Percentiles rank a stretch among this genome's conserved stretches.
Conservation (phyloP, 2,329 filamentous ascomycete species). For the Elsinoe arachidis region DNA sequence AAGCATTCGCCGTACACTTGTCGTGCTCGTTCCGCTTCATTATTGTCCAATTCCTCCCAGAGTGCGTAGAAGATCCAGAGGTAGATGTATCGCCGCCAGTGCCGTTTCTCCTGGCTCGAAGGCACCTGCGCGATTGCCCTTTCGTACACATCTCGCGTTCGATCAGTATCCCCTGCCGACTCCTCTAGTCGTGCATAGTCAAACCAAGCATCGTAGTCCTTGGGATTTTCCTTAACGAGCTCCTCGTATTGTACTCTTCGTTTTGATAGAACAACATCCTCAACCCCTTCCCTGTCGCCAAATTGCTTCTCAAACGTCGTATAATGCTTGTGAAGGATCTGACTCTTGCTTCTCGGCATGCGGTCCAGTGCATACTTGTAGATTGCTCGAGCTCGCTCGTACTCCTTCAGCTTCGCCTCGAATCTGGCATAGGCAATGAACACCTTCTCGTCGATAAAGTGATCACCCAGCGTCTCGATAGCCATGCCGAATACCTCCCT, state of each 20-base stretch:
- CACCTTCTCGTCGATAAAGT: slow-evolving; percentile 91
- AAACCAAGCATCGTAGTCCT: slow-evolving; percentile 97
- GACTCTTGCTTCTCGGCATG: slow-evolving; percentile 77
- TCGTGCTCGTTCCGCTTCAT: slow-evolving; percentile 67
- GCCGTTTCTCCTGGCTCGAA: slow-evolving; percentile 89
- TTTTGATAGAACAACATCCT: slow-evolving; percentile 93
- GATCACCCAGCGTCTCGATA: slow-evolving; percentile 82
- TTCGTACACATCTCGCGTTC: slow-evolving; percentile 88
- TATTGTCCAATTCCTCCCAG: slow-evolving; percentile 83
- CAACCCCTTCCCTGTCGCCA: slow-evolving; percentile 84
- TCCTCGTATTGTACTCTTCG: slow-evolving; percentile 89
- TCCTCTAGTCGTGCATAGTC: slow-evolving; percentile 91
- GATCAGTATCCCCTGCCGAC: slow-evolving; percentile 68
- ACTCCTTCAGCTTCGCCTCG: slow-evolving; percentile 89
- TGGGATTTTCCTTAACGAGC: slow-evolving; percentile 83
- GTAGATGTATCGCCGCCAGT: slow-evolving; percentile 96
- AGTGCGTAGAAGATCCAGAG: slow-evolving; percentile 96
- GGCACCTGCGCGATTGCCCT: slow-evolving; percentile 91
- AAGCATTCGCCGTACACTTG: slow-evolving; percentile 89
- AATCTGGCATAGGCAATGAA: slow-evolving; percentile 95
- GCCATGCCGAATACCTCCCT: slow-evolving; percentile 84
- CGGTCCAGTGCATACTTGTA: slow-evolving; percentile 95
- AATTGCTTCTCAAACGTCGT: slow-evolving; percentile 98
- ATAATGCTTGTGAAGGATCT: slow-evolving; percentile 81
- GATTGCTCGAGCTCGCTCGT: slow-evolving; percentile 85